A percentile compares a stretch with the other conserved stretches of the same genome.
These are phyloP conservation scores for Xylaria multiplex DNA, from an alignment of 2,329 filamentous ascomycete species.

Conservation along the genomic window DNA sequence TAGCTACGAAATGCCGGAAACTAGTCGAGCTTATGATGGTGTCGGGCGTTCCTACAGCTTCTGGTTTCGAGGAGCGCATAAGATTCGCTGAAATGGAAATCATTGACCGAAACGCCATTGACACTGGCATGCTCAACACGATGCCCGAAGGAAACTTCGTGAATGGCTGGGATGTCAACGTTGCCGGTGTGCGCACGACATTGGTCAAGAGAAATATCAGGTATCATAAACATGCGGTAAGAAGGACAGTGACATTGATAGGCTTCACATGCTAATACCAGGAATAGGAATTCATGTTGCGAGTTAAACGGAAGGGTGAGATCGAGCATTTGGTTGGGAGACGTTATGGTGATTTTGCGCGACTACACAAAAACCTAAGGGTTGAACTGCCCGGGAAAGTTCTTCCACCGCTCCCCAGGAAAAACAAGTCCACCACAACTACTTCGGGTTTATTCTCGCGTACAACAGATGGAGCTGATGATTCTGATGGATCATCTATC, in stretches of 20 bases:
- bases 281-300: slow-evolving; percentile 82
- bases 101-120: slow-evolving; percentile 91
- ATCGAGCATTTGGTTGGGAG: slow-evolving; percentile 82
- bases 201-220: slow-evolving; percentile 86
- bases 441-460: slow-evolving; percentile 65
- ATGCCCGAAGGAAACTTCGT: slow-evolving; percentile 91
- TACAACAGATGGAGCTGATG: slow-evolving; percentile 65
- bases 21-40: slow-evolving; percentile 99
- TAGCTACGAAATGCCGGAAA: slow-evolving; percentile 93
- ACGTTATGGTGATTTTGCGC: slow-evolving; percentile 87
- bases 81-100: slow-evolving; percentile 97
- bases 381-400: slow-evolving; percentile 91
- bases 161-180: slow-evolving; percentile 97
- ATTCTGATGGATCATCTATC: slow-evolving; percentile 81
- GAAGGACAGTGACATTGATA: slow-evolving; percentile 47
- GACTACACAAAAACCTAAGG: slow-evolving; percentile 80
- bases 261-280: slow-evolving; percentile 29
- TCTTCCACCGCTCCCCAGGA: slow-evolving; percentile 84
- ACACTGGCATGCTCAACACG: slow-evolving; percentile 86
- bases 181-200: slow-evolving; percentile 85
- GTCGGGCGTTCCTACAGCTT: slow-evolving; percentile 92
- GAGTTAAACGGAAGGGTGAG: slow-evolving; percentile 81
- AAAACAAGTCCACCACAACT: slow-evolving; percentile 85
- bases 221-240: slow-evolving; percentile 89
- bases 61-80: slow-evolving; percentile 96